Evolutionary conservation across 345 rosid genomes (phyloP).

Genomic region (Brassica juncea): DNA sequence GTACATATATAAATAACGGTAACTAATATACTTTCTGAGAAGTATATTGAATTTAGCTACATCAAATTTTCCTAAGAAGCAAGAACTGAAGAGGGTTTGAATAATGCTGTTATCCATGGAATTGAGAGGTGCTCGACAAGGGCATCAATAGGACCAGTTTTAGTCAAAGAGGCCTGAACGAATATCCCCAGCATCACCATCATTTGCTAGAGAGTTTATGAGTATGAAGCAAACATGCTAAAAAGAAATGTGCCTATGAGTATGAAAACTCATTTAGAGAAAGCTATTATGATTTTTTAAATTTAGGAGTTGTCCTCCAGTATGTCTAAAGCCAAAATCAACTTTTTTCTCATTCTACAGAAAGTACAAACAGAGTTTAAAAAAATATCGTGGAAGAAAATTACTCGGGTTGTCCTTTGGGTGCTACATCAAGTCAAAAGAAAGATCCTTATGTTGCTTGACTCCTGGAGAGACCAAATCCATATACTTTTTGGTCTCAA

Average conservation of each 20-base stretch:
- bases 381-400: no score
- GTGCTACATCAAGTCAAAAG: constrained; percentile 77
- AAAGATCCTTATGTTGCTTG: constrained; percentile 47
- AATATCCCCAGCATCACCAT: constrained; percentile 86
- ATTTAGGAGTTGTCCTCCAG: constrained; percentile 70
- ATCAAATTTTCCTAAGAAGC: constrained; percentile 11
- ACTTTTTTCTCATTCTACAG: neutral
- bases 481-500: no score
- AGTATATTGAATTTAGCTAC: neutral
- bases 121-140: constrained; percentile 78
- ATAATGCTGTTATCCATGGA: constrained; percentile 86
- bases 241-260: no score
- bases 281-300: constrained; percentile 65
- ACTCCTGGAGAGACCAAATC: no score
- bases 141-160: constrained; percentile 83
- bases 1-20: constrained; percentile 21
- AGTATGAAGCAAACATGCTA: neutral
- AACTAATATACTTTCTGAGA: constrained; percentile 10
- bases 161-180: constrained; percentile 85
- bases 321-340: constrained; percentile 53
- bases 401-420: constrained; percentile 68
- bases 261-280: neutral
- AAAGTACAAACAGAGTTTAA: neutral
- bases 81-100: constrained; percentile 61
- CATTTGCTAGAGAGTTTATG: constrained; percentile 57